phyloP scores from a whole-genome alignment of 371 early-diverging fungal species.

The Gilbertella persicaria region DNA sequence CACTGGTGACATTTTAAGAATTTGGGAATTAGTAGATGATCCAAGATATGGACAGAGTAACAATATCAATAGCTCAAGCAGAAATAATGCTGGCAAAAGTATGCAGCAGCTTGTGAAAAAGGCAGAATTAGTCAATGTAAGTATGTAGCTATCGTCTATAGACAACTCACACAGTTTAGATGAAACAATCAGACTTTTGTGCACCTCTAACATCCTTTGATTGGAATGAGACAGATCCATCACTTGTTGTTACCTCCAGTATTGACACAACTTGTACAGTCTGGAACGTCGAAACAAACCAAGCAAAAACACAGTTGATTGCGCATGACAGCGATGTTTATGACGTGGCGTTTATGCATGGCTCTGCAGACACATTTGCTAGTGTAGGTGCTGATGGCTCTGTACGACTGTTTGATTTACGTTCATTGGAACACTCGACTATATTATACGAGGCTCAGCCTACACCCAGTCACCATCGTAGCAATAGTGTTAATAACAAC shows the following conservation, averaged over 20 bases:
- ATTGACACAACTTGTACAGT: conserved; percentile 98
- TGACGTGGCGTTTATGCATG: conserved; percentile 91
- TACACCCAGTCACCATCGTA: conserved; percentile 23
- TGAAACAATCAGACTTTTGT: conserved; percentile 67
- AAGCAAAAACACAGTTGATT: conserved; percentile 96
- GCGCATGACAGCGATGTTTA: conserved; percentile 97
- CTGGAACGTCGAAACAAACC: conserved; percentile 92
- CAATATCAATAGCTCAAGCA: conserved; percentile 21
- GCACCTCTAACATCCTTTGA: conserved; percentile 96
- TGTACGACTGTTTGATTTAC: conserved; percentile 94
- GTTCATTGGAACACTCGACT: conserved; percentile 92
- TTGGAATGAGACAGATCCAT: conserved; percentile 90
- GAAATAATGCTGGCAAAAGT: conserved; percentile 13
- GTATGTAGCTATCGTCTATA: conserved; percentile 8
- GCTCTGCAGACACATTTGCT: conserved; percentile 89
- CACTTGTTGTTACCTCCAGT: conserved; percentile 84
- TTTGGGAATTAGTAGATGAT: conserved; percentile 85
- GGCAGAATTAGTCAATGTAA: conserved; percentile 63
- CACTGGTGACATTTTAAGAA: conserved; percentile 81
- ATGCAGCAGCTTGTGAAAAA: conserved; percentile 40
- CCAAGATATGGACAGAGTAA: conserved; percentile 43
- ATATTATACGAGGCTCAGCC: conserved; percentile 94
- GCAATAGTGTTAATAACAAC: conserved; percentile 4
- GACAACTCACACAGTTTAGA: conserved; percentile 19
- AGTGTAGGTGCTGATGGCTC: conserved; percentile 96